Evolutionary conservation across 1,139 yeast genomes (phyloP).

Genomic region (Yarrowia galli): DNA sequence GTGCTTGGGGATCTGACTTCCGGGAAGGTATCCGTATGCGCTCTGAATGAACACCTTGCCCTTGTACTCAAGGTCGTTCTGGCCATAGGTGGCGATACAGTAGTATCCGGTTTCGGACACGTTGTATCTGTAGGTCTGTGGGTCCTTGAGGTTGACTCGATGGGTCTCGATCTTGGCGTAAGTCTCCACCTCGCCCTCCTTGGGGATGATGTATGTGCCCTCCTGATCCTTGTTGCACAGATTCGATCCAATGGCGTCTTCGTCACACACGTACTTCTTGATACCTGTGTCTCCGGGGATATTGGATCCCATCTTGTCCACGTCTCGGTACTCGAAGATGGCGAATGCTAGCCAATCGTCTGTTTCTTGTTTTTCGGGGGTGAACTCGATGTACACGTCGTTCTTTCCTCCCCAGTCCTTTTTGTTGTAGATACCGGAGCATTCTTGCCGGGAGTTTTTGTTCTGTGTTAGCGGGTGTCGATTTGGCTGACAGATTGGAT

Average conservation of each 20-base stretch:
- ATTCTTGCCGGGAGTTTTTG: constrained; percentile 64
- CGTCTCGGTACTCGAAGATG: constrained; percentile 84
- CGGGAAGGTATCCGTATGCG: constrained; percentile 88
- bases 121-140: constrained; percentile 66
- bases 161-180: constrained; percentile 66
- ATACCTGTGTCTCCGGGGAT: constrained; percentile 50
- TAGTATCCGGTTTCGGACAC: constrained; percentile 85
- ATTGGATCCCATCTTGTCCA: constrained; percentile 67
- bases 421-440: constrained; percentile 89
- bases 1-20: constrained; percentile 88
- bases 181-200: constrained; percentile 52
- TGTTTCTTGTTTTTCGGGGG: constrained; percentile 50
- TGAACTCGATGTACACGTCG: constrained; percentile 53
- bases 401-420: constrained; percentile 81
- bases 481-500: too few species aligned
- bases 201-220: constrained; percentile 67
- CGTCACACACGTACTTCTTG: constrained; percentile 75
- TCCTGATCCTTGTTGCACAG: constrained; percentile 63
- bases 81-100: constrained; percentile 72
- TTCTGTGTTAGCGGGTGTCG: constrained; percentile 53
- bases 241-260: constrained; percentile 63
- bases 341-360: constrained; percentile 64
- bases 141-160: constrained; percentile 63
- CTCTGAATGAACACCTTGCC: constrained; percentile 82
- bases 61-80: constrained; percentile 56